Evolutionary conservation across 306 rosid species (phyloP).

Genomic region (Cicer chorassanicum): DNA sequence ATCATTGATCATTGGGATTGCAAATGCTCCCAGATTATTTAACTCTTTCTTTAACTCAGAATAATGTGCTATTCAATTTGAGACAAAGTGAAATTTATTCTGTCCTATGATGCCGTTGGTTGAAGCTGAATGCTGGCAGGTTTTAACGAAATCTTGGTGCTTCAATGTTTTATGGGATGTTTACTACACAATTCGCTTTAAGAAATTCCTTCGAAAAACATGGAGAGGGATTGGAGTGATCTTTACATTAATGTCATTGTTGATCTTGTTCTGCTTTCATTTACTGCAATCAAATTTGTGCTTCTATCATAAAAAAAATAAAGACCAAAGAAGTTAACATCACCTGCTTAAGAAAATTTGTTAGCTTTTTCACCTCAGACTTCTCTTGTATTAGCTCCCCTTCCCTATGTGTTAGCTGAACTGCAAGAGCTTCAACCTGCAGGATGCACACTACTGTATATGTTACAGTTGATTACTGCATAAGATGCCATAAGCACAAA

Average conservation of each 20-base stretch:
- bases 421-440: constrained; percentile 80
- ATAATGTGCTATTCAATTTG: too few relatives aligned
- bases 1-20: too few relatives aligned
- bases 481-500: constrained; percentile 7
- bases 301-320: neutral
- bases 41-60: too few relatives aligned
- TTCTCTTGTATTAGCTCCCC: constrained; percentile 83
- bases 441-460: constrained; percentile 8
- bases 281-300: neutral
- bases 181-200: neutral
- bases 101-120: constrained; percentile 12
- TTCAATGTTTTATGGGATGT: neutral
- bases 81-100: too few relatives aligned
- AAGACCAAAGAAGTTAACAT: constrained; percentile 31
- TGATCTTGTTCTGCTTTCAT: constrained; percentile 20
- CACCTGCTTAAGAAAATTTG: constrained; percentile 97
- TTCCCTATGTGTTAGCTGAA: constrained; percentile 84
- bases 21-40: too few relatives aligned
- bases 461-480: constrained; percentile 17
- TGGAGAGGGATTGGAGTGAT: constrained; percentile 7
- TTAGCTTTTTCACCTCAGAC: constrained; percentile 92
- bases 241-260: constrained; percentile 8
- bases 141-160: neutral
- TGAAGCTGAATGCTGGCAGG: neutral
- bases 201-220: constrained; percentile 1